These are phyloP conservation scores for Alternaria postmessia DNA, from an alignment of 2,329 filamentous ascomycete genomes.

Conservation along the genomic window DNA sequence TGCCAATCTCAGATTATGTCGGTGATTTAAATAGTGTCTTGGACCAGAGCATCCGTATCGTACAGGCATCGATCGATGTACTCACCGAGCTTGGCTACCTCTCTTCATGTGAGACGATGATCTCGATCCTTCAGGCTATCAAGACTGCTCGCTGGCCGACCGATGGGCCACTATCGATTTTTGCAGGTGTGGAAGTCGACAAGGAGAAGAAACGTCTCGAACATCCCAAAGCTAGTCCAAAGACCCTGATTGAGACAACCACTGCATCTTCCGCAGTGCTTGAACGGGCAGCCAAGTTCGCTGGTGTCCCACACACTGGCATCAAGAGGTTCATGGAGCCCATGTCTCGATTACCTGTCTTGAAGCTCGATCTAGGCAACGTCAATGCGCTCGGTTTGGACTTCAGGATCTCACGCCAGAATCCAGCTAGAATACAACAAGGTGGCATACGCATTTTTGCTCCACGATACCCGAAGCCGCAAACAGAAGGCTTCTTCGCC, in stretches of 20 bases:
- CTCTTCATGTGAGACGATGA: constrained; percentile 80
- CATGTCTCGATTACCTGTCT: constrained; percentile 71
- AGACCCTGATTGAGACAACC: constrained; percentile 52
- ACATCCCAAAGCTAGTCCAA: constrained; percentile 47
- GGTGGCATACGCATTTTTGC: constrained; percentile 79
- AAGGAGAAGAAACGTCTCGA: constrained; percentile 54
- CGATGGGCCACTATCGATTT: constrained; percentile 78
- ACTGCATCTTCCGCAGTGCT: constrained; percentile 28
- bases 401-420: constrained; percentile 71
- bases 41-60: constrained; percentile 95
- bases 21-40: constrained; percentile 89
- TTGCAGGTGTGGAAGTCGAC: constrained; percentile 72
- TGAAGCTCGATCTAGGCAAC: constrained; percentile 68
- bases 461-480: constrained; percentile 89
- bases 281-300: constrained; percentile 54
- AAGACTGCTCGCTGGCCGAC: constrained; percentile 92
- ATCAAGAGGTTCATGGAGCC: constrained; percentile 66
- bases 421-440: constrained; percentile 54
- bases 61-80: constrained; percentile 93
- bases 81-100: constrained; percentile 87
- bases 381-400: constrained; percentile 70
- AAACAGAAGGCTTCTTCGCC: constrained; percentile 93
- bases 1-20: constrained; percentile 96
- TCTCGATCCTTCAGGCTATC: constrained; percentile 86
- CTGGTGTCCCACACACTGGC: constrained; percentile 59